Base-by-base conservation (phyloP, 2,329 filamentous ascomycete species). In the Colletotrichum spinosum region DNA sequence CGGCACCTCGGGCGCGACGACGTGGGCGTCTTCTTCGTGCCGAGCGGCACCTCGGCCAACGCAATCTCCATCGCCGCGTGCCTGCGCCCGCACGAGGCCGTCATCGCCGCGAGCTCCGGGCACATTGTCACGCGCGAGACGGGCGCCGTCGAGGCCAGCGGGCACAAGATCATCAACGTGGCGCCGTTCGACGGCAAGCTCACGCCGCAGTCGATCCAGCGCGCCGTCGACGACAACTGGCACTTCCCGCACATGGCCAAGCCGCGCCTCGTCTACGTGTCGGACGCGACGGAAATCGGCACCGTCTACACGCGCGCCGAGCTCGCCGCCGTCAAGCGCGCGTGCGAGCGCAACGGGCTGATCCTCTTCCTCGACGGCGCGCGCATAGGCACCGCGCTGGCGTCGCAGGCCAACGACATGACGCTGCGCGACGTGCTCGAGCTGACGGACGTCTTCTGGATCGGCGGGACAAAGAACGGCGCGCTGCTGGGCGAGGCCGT, bases 401-500 rank as follows among this genome's bases (percentile, higher is more conserved):
- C 79, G 2, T 81, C 82, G 0, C 71, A 69, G 9, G 72, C 70
- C 25, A 83, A 81, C 44, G 80, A 84, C 60, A 70, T 84, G 72
- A 78, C 76, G 0, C 73, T 83, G 6, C 68, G 69, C 0, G 83
- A 85, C 57, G 72, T 85, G 6, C 70, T 83, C 2, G 78, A 82
- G 5, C 69, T 83, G 45, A 83, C 80, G 0, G 83, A 85, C 59
- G 82, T 85, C 17, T 85, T 85, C 73, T 85, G 83, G 83, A 84
- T 85, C 42, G 83, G 83, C 3, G 83, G 83, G 0, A 85, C 83
- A 5, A 85, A 85, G 67, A 82, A 82, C 67, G 83, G 83, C 1
- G 82, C 82, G 0, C 69, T 85, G 4, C 75, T 85, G 4, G 83
- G 83, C 2, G 83, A 85, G 64, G 83, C 83, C 2, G 79, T 85